phyloP scores from a whole-genome alignment of 495 filamentous ascomycete species.

The Geopyxis carbonaria region DNA sequence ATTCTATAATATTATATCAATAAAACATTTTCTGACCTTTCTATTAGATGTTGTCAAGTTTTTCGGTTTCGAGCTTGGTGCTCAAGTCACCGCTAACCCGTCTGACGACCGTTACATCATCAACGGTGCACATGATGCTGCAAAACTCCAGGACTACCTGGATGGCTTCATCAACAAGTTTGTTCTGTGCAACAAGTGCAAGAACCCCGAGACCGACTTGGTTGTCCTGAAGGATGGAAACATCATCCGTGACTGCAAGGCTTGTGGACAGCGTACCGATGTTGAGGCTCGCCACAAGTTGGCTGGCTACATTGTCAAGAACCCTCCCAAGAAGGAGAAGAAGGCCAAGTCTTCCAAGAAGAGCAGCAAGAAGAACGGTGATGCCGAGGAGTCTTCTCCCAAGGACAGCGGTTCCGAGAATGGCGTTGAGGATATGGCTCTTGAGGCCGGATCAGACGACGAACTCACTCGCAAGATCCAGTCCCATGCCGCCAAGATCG shows the following conservation, averaged over 20 bases:
- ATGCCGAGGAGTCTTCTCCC: constrained; percentile 45
- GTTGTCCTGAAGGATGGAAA: constrained; percentile 80
- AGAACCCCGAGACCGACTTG: constrained; percentile 88
- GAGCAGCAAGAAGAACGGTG: constrained; percentile 56
- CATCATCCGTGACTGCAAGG: constrained; percentile 93
- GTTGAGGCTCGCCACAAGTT: constrained; percentile 90
- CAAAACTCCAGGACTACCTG: constrained; percentile 93
- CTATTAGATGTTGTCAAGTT: constrained; percentile 80
- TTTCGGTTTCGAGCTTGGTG: constrained; percentile 96
- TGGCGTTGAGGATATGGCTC: constrained; percentile 50
- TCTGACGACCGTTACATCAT: constrained; percentile 99
- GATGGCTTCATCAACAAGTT: constrained; percentile 97
- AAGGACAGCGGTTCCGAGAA: constrained; percentile 60
- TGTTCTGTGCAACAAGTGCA: constrained; percentile 98
- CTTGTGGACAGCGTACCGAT: constrained; percentile 79
- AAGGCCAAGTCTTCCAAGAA: constrained; percentile 73
- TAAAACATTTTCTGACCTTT: constrained; percentile 9
- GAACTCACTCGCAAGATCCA: constrained; percentile 82
- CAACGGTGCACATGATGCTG: constrained; percentile 90
- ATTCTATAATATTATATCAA: background rate
- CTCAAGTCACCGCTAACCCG: constrained; percentile 94
- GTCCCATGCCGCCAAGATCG: constrained; percentile 59
- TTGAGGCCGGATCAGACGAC: constrained; percentile 76
- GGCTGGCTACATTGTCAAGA: constrained; percentile 93
- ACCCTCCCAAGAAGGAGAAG: constrained; percentile 89